Evolutionary conservation across 257 asterid species (phyloP).

Genomic region (Capsicum pubescens): DNA sequence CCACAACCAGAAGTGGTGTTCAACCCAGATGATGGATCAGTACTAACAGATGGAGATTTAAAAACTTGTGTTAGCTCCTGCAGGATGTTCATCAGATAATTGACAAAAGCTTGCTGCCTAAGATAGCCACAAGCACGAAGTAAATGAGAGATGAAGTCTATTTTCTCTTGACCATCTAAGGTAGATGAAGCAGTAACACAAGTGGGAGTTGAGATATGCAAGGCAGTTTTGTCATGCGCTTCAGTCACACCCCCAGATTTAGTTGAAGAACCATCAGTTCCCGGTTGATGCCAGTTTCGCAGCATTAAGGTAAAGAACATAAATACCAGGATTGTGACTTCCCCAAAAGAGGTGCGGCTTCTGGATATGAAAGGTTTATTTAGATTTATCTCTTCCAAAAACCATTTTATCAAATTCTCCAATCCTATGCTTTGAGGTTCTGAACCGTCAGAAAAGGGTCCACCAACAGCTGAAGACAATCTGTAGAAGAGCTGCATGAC

Average conservation of each 20-base stretch:
- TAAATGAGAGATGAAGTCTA: slow-evolving; percentile 67
- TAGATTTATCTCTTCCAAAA: slow-evolving; percentile 79
- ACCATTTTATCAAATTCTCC: slow-evolving; percentile 91
- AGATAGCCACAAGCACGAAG: slow-evolving; percentile 77
- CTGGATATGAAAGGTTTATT: slow-evolving; percentile 66
- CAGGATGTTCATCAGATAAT: slow-evolving; percentile 92
- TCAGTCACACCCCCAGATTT: slow-evolving; percentile 69
- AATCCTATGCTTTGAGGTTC: slow-evolving; percentile 77
- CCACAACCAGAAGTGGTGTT: slow-evolving; percentile 91
- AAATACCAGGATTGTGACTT: slow-evolving; percentile 78
- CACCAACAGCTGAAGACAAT: slow-evolving; percentile 92
- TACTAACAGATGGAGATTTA: slow-evolving; percentile 68
- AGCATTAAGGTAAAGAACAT: slow-evolving; percentile 98
- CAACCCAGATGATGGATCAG: slow-evolving; percentile 62
- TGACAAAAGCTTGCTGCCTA: slow-evolving; percentile 83
- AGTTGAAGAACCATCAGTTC: slow-evolving; percentile 66
- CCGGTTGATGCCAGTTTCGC: slow-evolving; percentile 99
- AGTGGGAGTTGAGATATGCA: slow-evolving; percentile 52
- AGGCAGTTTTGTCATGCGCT: slow-evolving; percentile 62
- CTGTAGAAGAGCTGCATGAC: slow-evolving; percentile 95
- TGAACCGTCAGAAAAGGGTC: slow-evolving; percentile 77
- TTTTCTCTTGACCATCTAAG: slow-evolving; percentile 67
- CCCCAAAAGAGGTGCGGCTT: slow-evolving; percentile 85
- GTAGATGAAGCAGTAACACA: slow-evolving; percentile 57
- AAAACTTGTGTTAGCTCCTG: slow-evolving; percentile 87